Evolutionary conservation across 345 rosid genomes (phyloP).

Genomic region (Salix caprea): DNA sequence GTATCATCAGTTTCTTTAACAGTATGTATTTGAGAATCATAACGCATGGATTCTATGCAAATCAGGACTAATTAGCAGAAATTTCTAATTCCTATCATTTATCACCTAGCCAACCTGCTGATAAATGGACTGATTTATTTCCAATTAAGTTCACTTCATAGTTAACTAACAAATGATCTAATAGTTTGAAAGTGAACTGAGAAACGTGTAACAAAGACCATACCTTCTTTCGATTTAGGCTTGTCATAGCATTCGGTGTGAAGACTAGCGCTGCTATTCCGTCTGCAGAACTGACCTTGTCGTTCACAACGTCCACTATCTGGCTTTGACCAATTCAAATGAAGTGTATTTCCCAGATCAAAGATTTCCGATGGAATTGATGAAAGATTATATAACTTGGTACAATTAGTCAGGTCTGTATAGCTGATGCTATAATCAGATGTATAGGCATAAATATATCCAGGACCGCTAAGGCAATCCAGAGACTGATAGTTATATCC

Average conservation of each 20-base stretch:
- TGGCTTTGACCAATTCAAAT: slow-evolving; percentile 17
- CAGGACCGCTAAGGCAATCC: neutral
- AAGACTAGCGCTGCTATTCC: neutral
- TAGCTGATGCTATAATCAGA: neutral
- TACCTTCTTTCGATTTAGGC: neutral
- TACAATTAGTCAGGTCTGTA: neutral
- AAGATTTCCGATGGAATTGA: neutral
- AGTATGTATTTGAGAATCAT: too few relatives aligned
- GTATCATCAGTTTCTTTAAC: too few relatives aligned
- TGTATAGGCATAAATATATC: neutral
- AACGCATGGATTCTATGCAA: too few relatives aligned
- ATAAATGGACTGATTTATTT: too few relatives aligned
- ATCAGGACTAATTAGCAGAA: too few relatives aligned
- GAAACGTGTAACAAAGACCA: too few relatives aligned
- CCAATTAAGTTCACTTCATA: too few relatives aligned
- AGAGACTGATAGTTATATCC: too few relatives aligned
- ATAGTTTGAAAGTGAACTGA: too few relatives aligned
- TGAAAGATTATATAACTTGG: neutral
- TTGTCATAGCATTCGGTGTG: slow-evolving; percentile 3
- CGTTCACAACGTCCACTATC: slow-evolving; percentile 13
- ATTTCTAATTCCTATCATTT: too few relatives aligned
- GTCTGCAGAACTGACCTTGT: slow-evolving; percentile 1
- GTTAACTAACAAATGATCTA: too few relatives aligned
- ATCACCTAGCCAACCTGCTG: too few relatives aligned
- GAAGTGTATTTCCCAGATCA: neutral